A percentile compares a stretch with the other conserved stretches of the same genome.
phyloP scores from a whole-genome alignment of 2,329 filamentous ascomycete species.

The Trichoderma koningii region DNA sequence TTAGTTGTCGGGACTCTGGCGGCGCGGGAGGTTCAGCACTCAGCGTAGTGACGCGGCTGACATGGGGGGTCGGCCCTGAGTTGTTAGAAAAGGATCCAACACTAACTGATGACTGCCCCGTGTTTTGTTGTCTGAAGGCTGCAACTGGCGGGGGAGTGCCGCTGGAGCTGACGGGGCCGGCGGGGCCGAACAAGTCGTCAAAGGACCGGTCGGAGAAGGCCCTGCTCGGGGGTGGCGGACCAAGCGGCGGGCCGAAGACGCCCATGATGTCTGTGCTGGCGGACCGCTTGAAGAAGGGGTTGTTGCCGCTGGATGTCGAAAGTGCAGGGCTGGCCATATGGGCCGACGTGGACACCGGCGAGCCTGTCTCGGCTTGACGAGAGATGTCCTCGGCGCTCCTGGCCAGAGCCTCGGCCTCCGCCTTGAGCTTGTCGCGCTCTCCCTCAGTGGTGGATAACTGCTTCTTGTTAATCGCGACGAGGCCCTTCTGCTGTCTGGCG shows the following conservation, averaged over 20 bases:
- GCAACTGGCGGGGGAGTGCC: constrained; percentile 44
- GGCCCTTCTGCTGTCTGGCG: constrained; percentile 90
- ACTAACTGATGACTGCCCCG: constrained; percentile 57
- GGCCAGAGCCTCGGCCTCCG: constrained; percentile 70
- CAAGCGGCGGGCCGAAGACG: constrained; percentile 53
- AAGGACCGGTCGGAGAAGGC: constrained; percentile 67
- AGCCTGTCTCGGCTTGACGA: constrained; percentile 54
- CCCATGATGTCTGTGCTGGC: constrained; percentile 63
- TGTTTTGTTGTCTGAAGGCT: constrained; percentile 56
- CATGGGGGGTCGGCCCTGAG: constrained; percentile 60
- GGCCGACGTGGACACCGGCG: constrained; percentile 50
- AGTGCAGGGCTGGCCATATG: constrained; percentile 69
- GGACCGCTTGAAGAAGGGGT: constrained; percentile 86
- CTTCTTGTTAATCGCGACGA: constrained; percentile 98
- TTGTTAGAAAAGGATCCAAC: constrained; percentile 53
- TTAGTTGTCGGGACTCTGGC: constrained; percentile 75
- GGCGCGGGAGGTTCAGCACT: constrained; percentile 62
- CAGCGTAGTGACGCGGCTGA: constrained; percentile 63
- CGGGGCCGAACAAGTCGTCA: constrained; percentile 81
- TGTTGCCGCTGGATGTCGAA: constrained; percentile 75
- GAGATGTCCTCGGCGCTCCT: constrained; percentile 63
- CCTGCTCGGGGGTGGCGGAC: constrained; percentile 50
- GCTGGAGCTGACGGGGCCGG: constrained; percentile 53
- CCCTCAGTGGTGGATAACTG: constrained; percentile 86
- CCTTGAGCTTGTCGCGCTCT: constrained; percentile 84